Evolutionary conservation across 805 yeast species (phyloP).

Genomic region (Kluyveromyces starmeri): DNA sequence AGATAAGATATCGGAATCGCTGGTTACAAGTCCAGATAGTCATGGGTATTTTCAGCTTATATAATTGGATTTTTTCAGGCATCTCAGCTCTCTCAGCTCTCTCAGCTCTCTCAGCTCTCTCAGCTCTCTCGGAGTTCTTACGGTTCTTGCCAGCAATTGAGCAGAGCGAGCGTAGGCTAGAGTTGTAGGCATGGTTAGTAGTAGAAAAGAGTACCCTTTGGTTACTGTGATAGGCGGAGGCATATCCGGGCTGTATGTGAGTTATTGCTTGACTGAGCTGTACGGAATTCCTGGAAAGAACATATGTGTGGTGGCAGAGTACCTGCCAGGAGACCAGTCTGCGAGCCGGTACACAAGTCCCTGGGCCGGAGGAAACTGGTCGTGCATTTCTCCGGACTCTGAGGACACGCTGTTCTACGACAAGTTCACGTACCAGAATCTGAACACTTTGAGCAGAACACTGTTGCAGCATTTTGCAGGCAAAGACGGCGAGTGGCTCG

Average conservation of each 20-base stretch:
- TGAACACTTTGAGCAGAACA: slow-evolving; percentile 33
- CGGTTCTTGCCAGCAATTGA: too few species aligned
- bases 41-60: too few species aligned
- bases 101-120: too few species aligned
- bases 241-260: slow-evolving; percentile 58
- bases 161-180: too few species aligned
- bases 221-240: slow-evolving; percentile 43
- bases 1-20: too few species aligned
- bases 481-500: slow-evolving; percentile 29
- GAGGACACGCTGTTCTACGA: slow-evolving; percentile 42
- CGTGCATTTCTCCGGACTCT: slow-evolving; percentile 53
- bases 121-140: too few species aligned
- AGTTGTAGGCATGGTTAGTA: too few species aligned
- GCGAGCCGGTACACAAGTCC: slow-evolving; percentile 63
- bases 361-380: slow-evolving; percentile 65
- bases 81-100: too few species aligned
- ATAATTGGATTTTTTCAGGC: too few species aligned
- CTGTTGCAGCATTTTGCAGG: slow-evolving; percentile 40
- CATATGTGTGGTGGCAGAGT: slow-evolving; percentile 54
- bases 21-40: too few species aligned
- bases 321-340: slow-evolving; percentile 71
- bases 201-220: not conserved
- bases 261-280: slow-evolving; percentile 38
- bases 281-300: slow-evolving; percentile 32
- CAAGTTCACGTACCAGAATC: slow-evolving; percentile 44